Base-by-base conservation (phyloP, 2,329 filamentous ascomycete genomes). In the Neoascochyta sp. region DNA sequence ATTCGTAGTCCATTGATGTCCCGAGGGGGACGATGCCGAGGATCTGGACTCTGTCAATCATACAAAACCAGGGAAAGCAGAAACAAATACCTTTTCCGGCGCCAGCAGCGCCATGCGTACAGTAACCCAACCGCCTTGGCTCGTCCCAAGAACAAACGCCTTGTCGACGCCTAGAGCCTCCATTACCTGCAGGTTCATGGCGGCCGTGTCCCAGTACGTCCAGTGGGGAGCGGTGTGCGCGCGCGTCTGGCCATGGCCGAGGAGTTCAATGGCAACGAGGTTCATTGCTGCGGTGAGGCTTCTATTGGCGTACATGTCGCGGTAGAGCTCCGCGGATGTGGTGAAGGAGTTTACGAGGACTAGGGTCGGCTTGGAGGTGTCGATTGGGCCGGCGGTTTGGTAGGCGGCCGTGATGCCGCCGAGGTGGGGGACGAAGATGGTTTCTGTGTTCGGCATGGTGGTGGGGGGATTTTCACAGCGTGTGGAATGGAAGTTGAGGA, bases 161-260 rank as follows among this genome's bases (percentile, higher is more conserved):
- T 65, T 67, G 9, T 62, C 41, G 11, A 73, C 64, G 0, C 58
- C 57, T 6, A 74, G 34, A 2, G 44, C 49, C 14, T 65, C 57
- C 36, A 68, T 46, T 4, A 65, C 63, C 39, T 65, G 60, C 9
- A 67, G 15, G 28, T 61, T 62, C 61, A 67, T 73, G 31, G 66
- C 61, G 2, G 70, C 70, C 0, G 69, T 66, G 43, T 74, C 71
- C 73, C 73, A 76, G 47, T 76, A 76, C 5, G 71, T 76, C 45
- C 65, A 76, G 25, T 72, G 62, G 34, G 70, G 64, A 3, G 49
- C 41, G 13, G 57, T 52, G 5, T 29, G 29, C 4, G 64, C 64
- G 7, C 65, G 55, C 4, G 72, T 75, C 34, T 67, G 51, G 4
- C 73, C 72, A 46, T 76, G 72, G 13, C 73, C 73, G 8, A 75